Evolutionary conservation across 257 asterid species (phyloP), one percentile per base, ranked within the genome.

Genomic region (Dorcoceras hygrometricum): DNA sequence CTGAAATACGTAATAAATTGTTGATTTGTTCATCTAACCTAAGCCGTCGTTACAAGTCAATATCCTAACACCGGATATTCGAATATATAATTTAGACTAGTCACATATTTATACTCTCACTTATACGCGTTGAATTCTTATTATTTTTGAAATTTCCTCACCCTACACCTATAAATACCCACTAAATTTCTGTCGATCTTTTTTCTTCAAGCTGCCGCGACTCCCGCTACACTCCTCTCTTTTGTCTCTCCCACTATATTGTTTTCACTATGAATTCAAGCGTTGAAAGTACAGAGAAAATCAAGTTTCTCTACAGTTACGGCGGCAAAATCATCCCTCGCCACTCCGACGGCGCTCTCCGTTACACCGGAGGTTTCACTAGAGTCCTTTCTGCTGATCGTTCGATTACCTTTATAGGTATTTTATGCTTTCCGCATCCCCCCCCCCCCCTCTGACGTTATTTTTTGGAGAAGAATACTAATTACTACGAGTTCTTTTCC

Each of bases 301-400:
- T 82, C 73, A 82, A 82, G 26, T 75, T 82, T 29, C 80, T 82
- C 12, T 82, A 82, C 75, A 82, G 85, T 43, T 82, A 82, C 72
- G 67, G 75, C 39, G 88, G 88, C 11, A 77, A 68, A 26, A 82
- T 82, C 43, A 24, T 71, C 14, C 83, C 83, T 54, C 81, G 85
- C 29, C 78, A 51, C 56, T 22, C 72, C 28, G 85, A 80, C 73
- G 88, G 83, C 27, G 29, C 23, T 18, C 87, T 82, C 55, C 81
- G 85, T 5, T 77, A 82, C 75, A 24, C 62, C 48, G 85, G 85
- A 18, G 88, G 88, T 11, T 69, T 51, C 51, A 82, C 85, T 16
- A 73, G 88, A 48, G 79, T 77, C 28, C 78, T 80, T 48, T 71
- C 83, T 2, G 73, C 80, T 48, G 69, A 75, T 31, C 6, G 32